phyloP scores from a whole-genome alignment of 768 basidiomycete genomes.

The Paxillus ammoniavirescens region DNA sequence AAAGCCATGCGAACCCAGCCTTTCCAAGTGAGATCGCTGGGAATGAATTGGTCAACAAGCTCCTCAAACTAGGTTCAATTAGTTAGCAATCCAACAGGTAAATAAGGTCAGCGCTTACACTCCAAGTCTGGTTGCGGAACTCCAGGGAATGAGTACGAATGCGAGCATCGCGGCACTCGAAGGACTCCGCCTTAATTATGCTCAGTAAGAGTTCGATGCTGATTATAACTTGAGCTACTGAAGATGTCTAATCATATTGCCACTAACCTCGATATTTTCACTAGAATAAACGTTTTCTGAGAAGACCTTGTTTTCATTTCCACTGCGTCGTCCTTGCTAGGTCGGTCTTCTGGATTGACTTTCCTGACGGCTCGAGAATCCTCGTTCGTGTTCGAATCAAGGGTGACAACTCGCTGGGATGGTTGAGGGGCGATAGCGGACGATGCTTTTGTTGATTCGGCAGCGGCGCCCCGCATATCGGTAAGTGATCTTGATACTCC shows the following conservation, averaged over 20 bases:
- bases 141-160: slow-evolving; percentile 80
- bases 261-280: slow-evolving; percentile 67
- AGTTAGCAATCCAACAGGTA: slow-evolving; percentile 6
- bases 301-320: slow-evolving; percentile 81
- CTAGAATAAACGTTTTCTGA: slow-evolving; percentile 80
- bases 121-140: slow-evolving; percentile 81
- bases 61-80: slow-evolving; percentile 62
- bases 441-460: slow-evolving; percentile 29
- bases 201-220: slow-evolving; percentile 75
- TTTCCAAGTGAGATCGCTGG: slow-evolving; percentile 73
- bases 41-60: slow-evolving; percentile 75
- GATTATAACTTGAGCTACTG: slow-evolving; percentile 16
- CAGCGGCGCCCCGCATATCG: slow-evolving; percentile 52
- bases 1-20: slow-evolving; percentile 85
- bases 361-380: slow-evolving; percentile 21
- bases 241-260: slow-evolving; percentile 2
- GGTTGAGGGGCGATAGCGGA: slow-evolving; percentile 9
- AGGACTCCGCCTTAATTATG: slow-evolving; percentile 80
- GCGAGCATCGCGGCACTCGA: slow-evolving; percentile 75
- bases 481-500: slow-evolving; percentile 69
- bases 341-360: slow-evolving; percentile 14
- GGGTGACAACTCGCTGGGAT: slow-evolving; percentile 7
- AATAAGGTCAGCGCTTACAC: slow-evolving; percentile 47
- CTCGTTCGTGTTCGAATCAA: slow-evolving; percentile 20
- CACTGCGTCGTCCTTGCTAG: slow-evolving; percentile 56